Percentiles rank a stretch among this genome's conserved stretches.
phyloP scores from a whole-genome alignment of 257 asterid genomes.

The Scutellaria galericulata region DNA sequence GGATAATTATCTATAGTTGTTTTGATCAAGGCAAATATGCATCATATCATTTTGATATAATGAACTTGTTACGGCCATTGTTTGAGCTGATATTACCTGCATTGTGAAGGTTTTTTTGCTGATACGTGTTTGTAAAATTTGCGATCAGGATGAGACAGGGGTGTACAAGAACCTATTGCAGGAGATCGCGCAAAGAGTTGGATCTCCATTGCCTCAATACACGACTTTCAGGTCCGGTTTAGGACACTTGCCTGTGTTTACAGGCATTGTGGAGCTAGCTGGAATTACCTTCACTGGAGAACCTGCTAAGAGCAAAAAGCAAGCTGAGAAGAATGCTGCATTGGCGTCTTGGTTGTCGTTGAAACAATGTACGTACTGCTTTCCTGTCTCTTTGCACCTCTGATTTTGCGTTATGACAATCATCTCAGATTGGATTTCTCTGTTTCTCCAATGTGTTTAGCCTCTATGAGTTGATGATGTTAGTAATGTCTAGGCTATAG shows the following conservation, averaged over 20 bases:
- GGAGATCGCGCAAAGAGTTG: slow-evolving; percentile 82
- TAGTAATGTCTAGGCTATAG: neutral
- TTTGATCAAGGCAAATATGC: too few relatives aligned
- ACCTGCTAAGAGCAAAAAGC: slow-evolving; percentile 87
- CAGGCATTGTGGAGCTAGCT: slow-evolving; percentile 73
- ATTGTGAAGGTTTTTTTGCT: too few relatives aligned
- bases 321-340: slow-evolving; percentile 88
- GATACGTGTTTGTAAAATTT: neutral
- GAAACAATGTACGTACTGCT: slow-evolving; percentile 58
- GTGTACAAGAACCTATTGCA: slow-evolving; percentile 83
- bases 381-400: neutral
- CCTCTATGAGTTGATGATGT: neutral
- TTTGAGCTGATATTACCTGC: too few relatives aligned
- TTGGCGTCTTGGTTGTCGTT: slow-evolving; percentile 80
- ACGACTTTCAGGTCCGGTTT: slow-evolving; percentile 67
- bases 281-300: slow-evolving; percentile 78
- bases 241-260: slow-evolving; percentile 79
- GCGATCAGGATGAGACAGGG: slow-evolving; percentile 76
- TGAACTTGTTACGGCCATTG: too few relatives aligned
- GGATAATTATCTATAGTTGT: too few relatives aligned
- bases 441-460: neutral
- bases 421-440: neutral
- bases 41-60: too few relatives aligned
- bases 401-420: too few relatives aligned
- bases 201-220: slow-evolving; percentile 79